Percentiles rank a stretch among this genome's conserved stretches.
phyloP scores from a whole-genome alignment of 371 early-diverging fungal species.

The Mortierella sp. region DNA sequence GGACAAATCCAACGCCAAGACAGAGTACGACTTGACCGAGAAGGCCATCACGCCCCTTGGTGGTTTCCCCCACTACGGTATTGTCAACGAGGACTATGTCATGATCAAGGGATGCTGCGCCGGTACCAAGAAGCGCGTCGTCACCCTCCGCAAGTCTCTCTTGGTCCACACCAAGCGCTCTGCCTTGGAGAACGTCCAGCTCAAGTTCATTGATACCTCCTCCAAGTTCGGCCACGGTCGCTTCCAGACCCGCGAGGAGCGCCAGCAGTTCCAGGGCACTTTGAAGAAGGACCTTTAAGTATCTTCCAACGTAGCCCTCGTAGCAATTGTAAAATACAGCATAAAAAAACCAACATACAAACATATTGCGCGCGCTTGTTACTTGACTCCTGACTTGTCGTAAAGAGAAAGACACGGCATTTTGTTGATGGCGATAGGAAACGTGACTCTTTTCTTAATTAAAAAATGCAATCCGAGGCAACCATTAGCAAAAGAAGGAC shows the following conservation, averaged over 20 bases:
- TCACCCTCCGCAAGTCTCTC: constrained; percentile 99
- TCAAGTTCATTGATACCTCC: constrained; percentile 99
- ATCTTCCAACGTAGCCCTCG: constrained; percentile 97
- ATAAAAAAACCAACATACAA: not conserved
- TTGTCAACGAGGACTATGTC: constrained; percentile 97
- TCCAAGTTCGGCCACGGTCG: constrained; percentile 99
- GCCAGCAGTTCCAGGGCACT: constrained; percentile 95
- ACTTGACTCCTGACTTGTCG: too few relatives aligned
- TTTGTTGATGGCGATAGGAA: too few relatives aligned
- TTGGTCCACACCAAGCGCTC: constrained; percentile 94
- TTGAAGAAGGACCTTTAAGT: constrained; percentile 86
- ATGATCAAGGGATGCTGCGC: constrained; percentile 99
- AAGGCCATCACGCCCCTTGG: constrained; percentile 99
- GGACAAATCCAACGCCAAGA: constrained; percentile 89
- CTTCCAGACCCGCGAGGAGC: constrained; percentile 99
- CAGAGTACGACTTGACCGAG: constrained; percentile 98
- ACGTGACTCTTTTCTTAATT: too few relatives aligned
- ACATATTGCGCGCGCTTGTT: not conserved
- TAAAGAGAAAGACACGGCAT: too few relatives aligned
- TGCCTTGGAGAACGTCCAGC: constrained; percentile 95
- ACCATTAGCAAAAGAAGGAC: not conserved
- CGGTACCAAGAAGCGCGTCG: constrained; percentile 98
- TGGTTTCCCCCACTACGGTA: constrained; percentile 99
- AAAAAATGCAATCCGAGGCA: too few relatives aligned
- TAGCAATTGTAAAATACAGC: constrained; percentile 59